These are phyloP conservation scores for Furcasterigmium furcatum DNA, from an alignment of 2,329 filamentous ascomycete species.

Conservation along the genomic window DNA sequence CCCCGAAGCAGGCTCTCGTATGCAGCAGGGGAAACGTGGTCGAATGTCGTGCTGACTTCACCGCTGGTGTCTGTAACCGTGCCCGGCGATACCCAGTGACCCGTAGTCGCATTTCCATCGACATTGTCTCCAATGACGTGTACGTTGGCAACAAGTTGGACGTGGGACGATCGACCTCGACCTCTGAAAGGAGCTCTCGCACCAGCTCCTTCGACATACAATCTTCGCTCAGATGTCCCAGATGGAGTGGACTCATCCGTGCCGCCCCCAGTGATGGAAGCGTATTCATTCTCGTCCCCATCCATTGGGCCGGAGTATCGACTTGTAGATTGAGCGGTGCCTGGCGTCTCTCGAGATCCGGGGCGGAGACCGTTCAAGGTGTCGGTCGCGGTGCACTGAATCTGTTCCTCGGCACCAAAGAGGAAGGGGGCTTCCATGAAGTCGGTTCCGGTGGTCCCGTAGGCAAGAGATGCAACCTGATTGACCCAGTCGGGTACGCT, in stretches of 20 bases:
- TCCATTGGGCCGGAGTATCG: not conserved
- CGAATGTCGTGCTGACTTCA: not conserved
- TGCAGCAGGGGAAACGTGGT: not conserved
- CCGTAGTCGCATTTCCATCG: not conserved
- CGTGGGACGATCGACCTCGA: too few relatives aligned
- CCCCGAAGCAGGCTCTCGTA: slow-evolving; percentile 1
- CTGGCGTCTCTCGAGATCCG: too few relatives aligned
- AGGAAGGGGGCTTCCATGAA: not conserved
- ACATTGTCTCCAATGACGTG: not conserved
- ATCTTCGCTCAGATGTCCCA: not conserved
- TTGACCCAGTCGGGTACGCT: slow-evolving; percentile 1
- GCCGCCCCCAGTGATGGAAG: not conserved
- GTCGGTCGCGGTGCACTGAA: not conserved
- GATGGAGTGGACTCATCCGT: slow-evolving; percentile 1
- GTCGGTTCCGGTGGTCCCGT: not conserved
- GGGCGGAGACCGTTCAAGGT: not conserved
- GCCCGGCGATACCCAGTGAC: not conserved
- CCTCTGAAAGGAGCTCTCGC: slow-evolving; percentile 5
- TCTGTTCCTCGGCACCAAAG: not conserved
- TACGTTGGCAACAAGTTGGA: not conserved
- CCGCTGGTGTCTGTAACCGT: not conserved
- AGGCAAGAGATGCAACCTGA: not conserved
- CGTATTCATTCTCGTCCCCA: not conserved
- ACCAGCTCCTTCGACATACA: slow-evolving; percentile 5
- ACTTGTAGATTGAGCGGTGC: not conserved